Base-by-base conservation (phyloP, 176 grass and related monocot genomes). In the maize (Zea mays) region DNA sequence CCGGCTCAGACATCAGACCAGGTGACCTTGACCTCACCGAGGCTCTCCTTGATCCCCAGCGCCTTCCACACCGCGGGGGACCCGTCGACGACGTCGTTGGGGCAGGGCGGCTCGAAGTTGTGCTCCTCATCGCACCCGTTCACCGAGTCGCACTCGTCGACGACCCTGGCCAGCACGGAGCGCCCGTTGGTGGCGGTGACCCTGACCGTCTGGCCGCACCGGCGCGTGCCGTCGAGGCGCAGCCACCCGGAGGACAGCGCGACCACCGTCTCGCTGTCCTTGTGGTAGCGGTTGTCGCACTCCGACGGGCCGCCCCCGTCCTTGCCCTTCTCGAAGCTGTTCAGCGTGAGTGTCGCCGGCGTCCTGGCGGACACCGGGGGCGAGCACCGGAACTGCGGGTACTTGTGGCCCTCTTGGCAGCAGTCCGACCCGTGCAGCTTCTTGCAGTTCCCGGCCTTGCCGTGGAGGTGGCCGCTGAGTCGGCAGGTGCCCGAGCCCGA, bases 91-190 rank as follows among this genome's bases (percentile, higher is more conserved):
- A 91, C 49, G 71, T 91, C 83, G 71, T 83, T 84, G 1, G 82
- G 13, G 73, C 89, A 91, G 19, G 89, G 89, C 27, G 89, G 89
- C 67, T 91, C 81, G 39, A 85, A 84, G 78, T 90, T 90, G 62
- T 90, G 88, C 21, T 65, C 75, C 0, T n/a, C 20, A 52, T 87
- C 88, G 42, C 85, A 91, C 11, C 84, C 85, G 19, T 79, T 43
- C 17, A 69, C 79, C 7, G 90, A 88, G 63, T 92, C 90, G 10
- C 90, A 92, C 82, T 92, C 86, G 79, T 92, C 90, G 16, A 92
- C 85, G 44, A 88, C 90, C 86, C 83, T 88, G 57, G 90, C 86
- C 10, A 85, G 37, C 67, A 83, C 86, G 27, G 69, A 81, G 41
- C 58, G 51, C 0, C 86, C 90, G 71, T 92, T 55, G 2, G 5